Base-by-base conservation (phyloP, 352 stramenopile genomes). In the Achlya hypogyna region DNA sequence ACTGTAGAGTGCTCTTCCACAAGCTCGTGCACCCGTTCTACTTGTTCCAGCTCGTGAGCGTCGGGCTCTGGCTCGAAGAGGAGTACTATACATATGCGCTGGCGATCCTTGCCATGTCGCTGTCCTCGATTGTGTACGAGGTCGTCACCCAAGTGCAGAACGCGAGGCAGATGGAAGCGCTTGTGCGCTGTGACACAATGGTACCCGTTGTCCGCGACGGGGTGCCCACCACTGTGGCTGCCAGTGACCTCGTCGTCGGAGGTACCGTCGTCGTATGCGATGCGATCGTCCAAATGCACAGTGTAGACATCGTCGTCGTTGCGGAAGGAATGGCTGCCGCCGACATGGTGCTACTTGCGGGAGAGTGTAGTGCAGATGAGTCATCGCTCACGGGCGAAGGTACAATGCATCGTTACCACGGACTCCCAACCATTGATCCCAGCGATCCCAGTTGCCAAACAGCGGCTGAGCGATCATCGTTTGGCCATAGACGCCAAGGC, bases 11-110 rank as follows among this genome's bases (percentile, higher is more conserved):
- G 52, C 71, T 92, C 8, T 62, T 91, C 10, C 75, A 79, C 38
- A 90, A 90, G 53, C 71, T 91, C 16, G 49, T 88, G 20, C 84
- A 92, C 28, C 84, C 84, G 54, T 92, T 91, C 69, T 92, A 92
- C 69, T 67, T 92, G 20, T 90, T 92, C 65, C 84, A 92, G 62
- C 67, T 89, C 18, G 53, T 78, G 23, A 89, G 82, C 32, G 79
- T 78, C 6, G 22, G 86, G 34, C 74, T 93, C 52, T 93, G 84
- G 84, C 63, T 91, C 40, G 78, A 71, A 51, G 79, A 91, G 66
- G 67, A 51, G 6, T 93, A 93, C 62, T 80, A 68, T 31, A 81
- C 78, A 3, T 93, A 93, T 63, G 76, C 84, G 23, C 60, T 86
- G 28, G 67, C 89, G 16, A 86, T 93, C 54, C 42, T 87, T 12